Evolutionary conservation across 2,329 filamentous ascomycete species (phyloP), one percentile per base, ranked within the genome.

Genomic region (Pseudogymnoascus sp.): DNA sequence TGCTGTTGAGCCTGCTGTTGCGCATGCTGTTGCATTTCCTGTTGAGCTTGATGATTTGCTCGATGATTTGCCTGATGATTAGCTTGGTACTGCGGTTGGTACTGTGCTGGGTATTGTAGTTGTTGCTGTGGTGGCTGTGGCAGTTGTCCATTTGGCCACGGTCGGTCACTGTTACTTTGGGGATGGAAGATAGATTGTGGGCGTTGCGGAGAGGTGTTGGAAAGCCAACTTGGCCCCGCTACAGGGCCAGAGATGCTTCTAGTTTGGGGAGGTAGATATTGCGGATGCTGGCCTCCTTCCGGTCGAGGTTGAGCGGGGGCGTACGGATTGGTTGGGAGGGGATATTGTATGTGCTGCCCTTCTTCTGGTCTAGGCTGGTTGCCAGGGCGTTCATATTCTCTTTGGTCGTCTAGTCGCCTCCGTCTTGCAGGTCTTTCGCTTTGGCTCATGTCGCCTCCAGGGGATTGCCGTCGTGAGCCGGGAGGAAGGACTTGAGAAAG

Each of bases 151-250:
- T 67, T 65, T 31, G 26, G 26, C 71, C 71, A 73, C 34, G 68
- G 64, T 62, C 69, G 64, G 26, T 71, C 71, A 39, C 68, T 71
- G 5, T 66, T 64, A 5, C 66, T 64, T 60, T 71, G 66, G 3
- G 67, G 36, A 64, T 69, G 72, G 12, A 69, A 65, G n/a, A 69
- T 67, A 39, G 66, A 70, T n/a, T 68, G 65, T 11, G 67, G 64
- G 11, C 61, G 69, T 6, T 69, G 67, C 2, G 63, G 65, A 21
- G 64, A 64, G 18, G 66, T 63, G 16, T 69, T 67, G 18, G 67
- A 45, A 54, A 66, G 66, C 51, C 26, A 21, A 18, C 1, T 34
- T 12, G 51, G 11, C n/a, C 10, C n/a, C 16, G 16, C 2, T 12
- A 8, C 51, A 34, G 51, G 51, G 7, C 51, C 51, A 57, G 51